Evolutionary conservation across 257 asterid genomes (phyloP).

Genomic region (Solanum sejunctum): DNA sequence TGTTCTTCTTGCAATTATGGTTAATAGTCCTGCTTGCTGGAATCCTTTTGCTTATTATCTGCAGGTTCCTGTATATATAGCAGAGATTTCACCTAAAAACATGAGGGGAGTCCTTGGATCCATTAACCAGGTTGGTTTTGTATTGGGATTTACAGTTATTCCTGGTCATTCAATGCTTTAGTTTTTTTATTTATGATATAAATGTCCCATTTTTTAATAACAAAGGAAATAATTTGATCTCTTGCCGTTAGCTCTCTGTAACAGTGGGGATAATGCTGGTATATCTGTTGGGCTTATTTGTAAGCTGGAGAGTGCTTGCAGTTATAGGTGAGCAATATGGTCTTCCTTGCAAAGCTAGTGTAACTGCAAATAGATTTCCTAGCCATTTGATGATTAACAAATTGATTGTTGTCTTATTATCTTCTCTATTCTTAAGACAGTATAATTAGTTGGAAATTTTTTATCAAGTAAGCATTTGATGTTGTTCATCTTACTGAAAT

Average conservation of each 20-base stretch:
- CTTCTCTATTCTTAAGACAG: background rate
- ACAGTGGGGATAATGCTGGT: conserved; percentile 83
- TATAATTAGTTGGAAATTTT: background rate
- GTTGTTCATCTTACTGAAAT: background rate
- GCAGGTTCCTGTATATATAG: conserved; percentile 87
- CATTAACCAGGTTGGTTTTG: conserved; percentile 56
- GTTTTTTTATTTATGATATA: background rate
- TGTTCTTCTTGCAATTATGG: background rate
- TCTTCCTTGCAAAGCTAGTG: background rate
- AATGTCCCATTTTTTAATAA: background rate
- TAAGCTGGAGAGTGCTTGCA: conserved; percentile 81
- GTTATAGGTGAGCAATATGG: conserved; percentile 44
- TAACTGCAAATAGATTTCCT: background rate
- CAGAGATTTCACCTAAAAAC: conserved; percentile 88
- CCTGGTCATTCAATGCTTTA: background rate
- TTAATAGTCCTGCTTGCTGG: background rate
- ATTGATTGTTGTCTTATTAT: background rate
- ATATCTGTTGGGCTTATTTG: conserved; percentile 63
- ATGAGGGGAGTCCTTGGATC: conserved; percentile 87
- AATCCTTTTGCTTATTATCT: conserved; percentile 4
- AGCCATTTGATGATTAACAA: background rate
- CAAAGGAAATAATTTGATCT: background rate
- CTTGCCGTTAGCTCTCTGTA: conserved; percentile 45
- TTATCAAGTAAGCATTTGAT: background rate
- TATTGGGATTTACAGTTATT: conserved; percentile 18